A percentile compares a stretch with the other conserved stretches of the same genome.
Conservation (phyloP, 2,329 filamentous ascomycete genomes). For the Ascosphaera aggregata region DNA sequence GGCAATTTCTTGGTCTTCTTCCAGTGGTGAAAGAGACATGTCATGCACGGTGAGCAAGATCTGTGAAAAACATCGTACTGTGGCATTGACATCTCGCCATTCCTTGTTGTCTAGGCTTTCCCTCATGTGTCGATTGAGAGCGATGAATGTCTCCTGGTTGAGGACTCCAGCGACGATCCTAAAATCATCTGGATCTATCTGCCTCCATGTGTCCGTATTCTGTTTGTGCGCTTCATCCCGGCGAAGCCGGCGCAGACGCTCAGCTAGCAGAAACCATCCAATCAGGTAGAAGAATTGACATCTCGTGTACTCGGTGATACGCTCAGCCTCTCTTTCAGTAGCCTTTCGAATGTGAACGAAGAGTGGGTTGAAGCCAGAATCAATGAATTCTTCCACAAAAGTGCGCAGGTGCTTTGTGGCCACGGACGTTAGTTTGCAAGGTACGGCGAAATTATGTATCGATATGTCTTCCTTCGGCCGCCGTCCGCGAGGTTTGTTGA, state of each 20-base stretch:
- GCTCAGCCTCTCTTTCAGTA: conserved; percentile 69
- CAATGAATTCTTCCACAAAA: conserved; percentile 84
- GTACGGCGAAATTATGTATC: conserved; percentile 50
- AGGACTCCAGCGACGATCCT: conserved; percentile 72
- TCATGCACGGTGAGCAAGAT: conserved; percentile 81
- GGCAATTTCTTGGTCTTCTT: conserved; percentile 94
- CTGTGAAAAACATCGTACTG: conserved; percentile 87
- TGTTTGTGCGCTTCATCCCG: conserved; percentile 31
- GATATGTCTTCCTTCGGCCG: conserved; percentile 37
- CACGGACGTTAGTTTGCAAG: conserved; percentile 42
- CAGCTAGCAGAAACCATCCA: conserved; percentile 78
- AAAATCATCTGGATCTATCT: conserved; percentile 49
- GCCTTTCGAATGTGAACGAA: conserved; percentile 72
- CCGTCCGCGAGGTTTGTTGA: conserved; percentile 49
- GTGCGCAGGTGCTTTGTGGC: conserved; percentile 54
- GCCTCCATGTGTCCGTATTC: conserved; percentile 24
- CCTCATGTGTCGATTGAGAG: conserved; percentile 64
- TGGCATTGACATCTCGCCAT: conserved; percentile 67
- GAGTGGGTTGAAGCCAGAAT: conserved; percentile 83
- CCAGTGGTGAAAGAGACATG: conserved; percentile 61
- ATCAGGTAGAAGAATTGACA: conserved; percentile 83
- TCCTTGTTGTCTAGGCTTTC: conserved; percentile 57
- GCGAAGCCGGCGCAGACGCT: conserved; percentile 44
- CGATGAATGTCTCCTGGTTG: conserved; percentile 86
- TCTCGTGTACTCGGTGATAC: conserved; percentile 52